Conservation (phyloP, 345 rosid genomes). For the Bruguiera gymnorhiza region DNA sequence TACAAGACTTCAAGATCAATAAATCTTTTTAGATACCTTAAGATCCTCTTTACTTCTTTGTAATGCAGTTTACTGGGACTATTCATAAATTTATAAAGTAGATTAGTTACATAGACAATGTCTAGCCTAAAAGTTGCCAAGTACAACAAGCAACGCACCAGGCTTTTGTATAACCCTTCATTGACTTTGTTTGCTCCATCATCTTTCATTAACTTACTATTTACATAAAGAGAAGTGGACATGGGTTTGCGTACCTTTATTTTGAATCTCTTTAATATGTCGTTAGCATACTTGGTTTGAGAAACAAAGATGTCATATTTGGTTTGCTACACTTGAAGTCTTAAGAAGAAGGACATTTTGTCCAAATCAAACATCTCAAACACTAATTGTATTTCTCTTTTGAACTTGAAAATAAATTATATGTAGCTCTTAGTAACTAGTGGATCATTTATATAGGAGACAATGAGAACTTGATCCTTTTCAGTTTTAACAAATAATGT, state of each 20-base stretch:
- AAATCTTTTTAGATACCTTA: not conserved
- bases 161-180: not conserved
- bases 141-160: not conserved
- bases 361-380: not conserved
- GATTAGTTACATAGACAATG: not conserved
- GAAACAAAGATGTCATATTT: not conserved
- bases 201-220: not conserved
- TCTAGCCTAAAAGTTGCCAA: not conserved
- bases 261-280: not conserved
- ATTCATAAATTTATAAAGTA: constrained; percentile 4
- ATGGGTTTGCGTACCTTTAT: not conserved
- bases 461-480: not conserved
- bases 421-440: not conserved
- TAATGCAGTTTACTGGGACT: not conserved
- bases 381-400: not conserved
- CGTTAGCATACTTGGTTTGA: not conserved
- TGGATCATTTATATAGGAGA: not conserved
- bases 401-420: not conserved
- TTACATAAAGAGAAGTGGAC: not conserved
- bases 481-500: not conserved
- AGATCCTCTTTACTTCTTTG: not conserved
- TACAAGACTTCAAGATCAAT: not conserved
- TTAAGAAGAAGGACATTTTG: not conserved
- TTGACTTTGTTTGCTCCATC: not conserved
- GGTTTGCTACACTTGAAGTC: not conserved